Evolutionary conservation across 306 rosid species (phyloP), one percentile per base, ranked within the genome.

Genomic region (Sicyos baderoa): DNA sequence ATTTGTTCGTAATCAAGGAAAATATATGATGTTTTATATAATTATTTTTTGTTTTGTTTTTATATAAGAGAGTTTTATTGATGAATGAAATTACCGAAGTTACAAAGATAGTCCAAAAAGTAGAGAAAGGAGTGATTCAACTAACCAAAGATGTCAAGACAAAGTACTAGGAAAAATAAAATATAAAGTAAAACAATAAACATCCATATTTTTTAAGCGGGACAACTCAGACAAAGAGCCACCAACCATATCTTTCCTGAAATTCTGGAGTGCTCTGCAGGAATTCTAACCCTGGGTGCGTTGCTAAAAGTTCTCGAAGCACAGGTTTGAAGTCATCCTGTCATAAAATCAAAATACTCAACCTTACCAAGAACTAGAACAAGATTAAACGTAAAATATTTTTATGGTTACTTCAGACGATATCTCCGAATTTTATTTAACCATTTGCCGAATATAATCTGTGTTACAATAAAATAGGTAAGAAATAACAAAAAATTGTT

Each of bases 161-260:
- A 44, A 13, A 21, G 7, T 45, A 23, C 23, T 13, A 45, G 10
- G 23, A 5, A 49, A 49, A 23, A 48, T 4, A 49, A 67, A 67
- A 19, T 3, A 68, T 10, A 51, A 49, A 10, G 59, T 29, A 49
- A 50, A 68, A 29, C 25, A 29, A 27, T 22, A 27, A 68, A 17
- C 22, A 63, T 19, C 16, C 51, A 63, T 70, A 37, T 10, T 27
- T 29, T 29, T 17, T n/a, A 19, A 45, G 42, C 32, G 7, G 29
- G 10, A 21, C 3, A 55, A 72, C 2, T 37, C 16, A 72, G 52
- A n/a, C 42, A 16, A 40, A 83, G 80, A 55, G 68, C 63, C 81
- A 76, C 99, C 56, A 81, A 94, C 99, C 99, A 63, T 90, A 94
- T 94, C 99, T 88, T 79, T 94, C 99, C 83, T 94, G 99, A 87